These are phyloP conservation scores for Telfairia occidentalis DNA, from an alignment of 331 rosid genomes.

Conservation along the genomic window DNA sequence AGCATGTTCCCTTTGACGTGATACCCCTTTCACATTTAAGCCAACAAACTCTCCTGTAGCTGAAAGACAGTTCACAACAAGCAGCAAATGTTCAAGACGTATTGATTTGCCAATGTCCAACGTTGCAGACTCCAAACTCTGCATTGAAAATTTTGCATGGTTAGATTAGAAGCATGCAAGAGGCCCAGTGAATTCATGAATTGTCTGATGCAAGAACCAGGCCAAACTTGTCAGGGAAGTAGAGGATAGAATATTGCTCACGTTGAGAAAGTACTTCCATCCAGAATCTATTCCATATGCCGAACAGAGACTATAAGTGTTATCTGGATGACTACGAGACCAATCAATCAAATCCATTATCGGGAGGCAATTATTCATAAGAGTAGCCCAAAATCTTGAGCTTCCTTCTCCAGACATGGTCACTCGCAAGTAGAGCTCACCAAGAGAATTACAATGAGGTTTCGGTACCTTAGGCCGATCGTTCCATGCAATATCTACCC, in stretches of 20 bases:
- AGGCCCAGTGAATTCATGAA: conserved; percentile 11
- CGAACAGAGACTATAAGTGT: conserved; percentile 43
- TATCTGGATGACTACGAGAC: conserved; percentile 90
- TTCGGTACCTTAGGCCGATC: conserved; percentile 38
- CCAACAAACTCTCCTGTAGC: conserved; percentile 79
- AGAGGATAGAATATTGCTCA: conserved; percentile 19
- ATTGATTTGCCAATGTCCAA: conserved; percentile 64
- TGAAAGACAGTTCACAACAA: conserved; percentile 59
- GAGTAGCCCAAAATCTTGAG: conserved; percentile 49
- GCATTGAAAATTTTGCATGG: conserved; percentile 22
- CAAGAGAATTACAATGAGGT: conserved; percentile 25
- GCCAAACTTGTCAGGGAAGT: not conserved
- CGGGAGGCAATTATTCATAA: conserved; percentile 43
- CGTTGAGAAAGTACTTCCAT: conserved; percentile 58
- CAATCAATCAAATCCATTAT: conserved; percentile 75
- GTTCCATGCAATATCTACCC: conserved; percentile 70
- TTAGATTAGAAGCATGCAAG: conserved; percentile 11
- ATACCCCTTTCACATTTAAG: conserved; percentile 63
- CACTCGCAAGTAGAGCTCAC: conserved; percentile 73
- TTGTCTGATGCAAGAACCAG: not conserved
- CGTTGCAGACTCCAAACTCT: conserved; percentile 67
- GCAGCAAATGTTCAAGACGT: conserved; percentile 64
- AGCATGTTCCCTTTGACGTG: conserved; percentile 53
- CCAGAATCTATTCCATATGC: conserved; percentile 76
- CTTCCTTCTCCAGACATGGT: conserved; percentile 33